Evolutionary conservation across 441 rosid species (phyloP).

Genomic region (Gossypium schwendimanii): DNA sequence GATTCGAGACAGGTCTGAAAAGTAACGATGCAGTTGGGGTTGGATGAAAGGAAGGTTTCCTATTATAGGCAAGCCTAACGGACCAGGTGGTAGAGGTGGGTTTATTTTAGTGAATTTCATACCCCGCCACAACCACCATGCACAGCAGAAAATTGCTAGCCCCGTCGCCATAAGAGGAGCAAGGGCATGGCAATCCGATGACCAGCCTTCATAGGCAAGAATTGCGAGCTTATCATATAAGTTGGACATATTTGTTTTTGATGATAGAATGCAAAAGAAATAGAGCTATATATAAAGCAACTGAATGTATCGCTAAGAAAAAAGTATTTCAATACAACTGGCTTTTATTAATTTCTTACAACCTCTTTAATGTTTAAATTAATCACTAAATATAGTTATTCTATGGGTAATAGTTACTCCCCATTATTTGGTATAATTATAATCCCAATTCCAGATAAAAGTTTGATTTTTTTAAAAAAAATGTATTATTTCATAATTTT

Average conservation of each 20-base stretch:
- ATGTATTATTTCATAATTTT: too few relatives aligned
- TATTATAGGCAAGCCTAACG: constrained; percentile 14
- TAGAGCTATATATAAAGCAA: too few relatives aligned
- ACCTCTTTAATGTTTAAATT: too few relatives aligned
- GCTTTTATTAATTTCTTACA: too few relatives aligned
- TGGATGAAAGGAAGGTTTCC: constrained; percentile 14
- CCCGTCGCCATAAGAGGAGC: neutral
- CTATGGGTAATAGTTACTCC: too few relatives aligned
- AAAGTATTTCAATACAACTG: too few relatives aligned
- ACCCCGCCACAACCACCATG: neutral
- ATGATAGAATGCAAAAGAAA: too few relatives aligned
- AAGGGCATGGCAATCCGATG: neutral
- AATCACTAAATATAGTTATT: too few relatives aligned
- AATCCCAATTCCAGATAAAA: too few relatives aligned
- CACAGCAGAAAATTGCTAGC: neutral
- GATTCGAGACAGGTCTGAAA: neutral
- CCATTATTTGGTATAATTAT: too few relatives aligned
- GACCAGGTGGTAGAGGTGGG: constrained; percentile 20
- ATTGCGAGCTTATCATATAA: neutral
- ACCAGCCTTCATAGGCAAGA: neutral
- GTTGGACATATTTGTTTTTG: neutral
- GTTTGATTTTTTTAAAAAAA: too few relatives aligned
- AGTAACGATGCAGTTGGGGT: constrained; percentile 7
- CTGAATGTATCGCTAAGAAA: too few relatives aligned
- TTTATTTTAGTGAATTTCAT: neutral